Percentiles rank a stretch among this genome's conserved stretches.
These are phyloP conservation scores for Lachnellula hyalina DNA, from an alignment of 2,329 filamentous ascomycete species.

Conservation along the genomic window DNA sequence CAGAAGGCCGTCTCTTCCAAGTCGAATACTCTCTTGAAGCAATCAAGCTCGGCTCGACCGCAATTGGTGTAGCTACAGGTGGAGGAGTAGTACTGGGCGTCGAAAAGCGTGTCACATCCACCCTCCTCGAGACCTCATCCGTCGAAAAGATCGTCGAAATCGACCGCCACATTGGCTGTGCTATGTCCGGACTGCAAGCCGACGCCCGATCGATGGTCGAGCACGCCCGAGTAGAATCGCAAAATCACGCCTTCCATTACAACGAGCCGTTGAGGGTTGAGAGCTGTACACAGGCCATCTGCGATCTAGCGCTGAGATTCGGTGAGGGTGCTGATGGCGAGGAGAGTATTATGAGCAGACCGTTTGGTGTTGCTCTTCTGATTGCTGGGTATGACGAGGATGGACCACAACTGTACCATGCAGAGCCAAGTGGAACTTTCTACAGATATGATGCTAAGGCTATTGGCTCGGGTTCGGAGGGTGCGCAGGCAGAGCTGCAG, in stretches of 20 bases:
- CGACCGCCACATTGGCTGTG: constrained; percentile 96
- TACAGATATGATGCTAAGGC: constrained; percentile 99
- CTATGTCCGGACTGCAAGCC: constrained; percentile 96
- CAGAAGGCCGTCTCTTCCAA: constrained; percentile 98
- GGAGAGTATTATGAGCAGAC: constrained; percentile 97
- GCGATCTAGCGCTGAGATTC: constrained; percentile 91
- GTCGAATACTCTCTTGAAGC: constrained; percentile 99
- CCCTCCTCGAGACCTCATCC: constrained; percentile 92
- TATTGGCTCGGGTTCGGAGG: constrained; percentile 94
- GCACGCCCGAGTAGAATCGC: constrained; percentile 94
- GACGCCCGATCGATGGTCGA: constrained; percentile 97
- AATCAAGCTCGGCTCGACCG: constrained; percentile 98
- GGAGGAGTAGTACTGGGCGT: constrained; percentile 95
- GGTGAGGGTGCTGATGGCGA: constrained; percentile 96
- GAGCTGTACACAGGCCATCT: constrained; percentile 98
- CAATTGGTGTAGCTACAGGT: constrained; percentile 93
- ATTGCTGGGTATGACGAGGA: constrained; percentile 98
- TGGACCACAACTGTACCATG: constrained; percentile 94
- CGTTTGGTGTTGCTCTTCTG: constrained; percentile 92
- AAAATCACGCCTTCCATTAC: constrained; percentile 98
- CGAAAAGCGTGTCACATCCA: constrained; percentile 97
- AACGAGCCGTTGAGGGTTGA: constrained; percentile 92
- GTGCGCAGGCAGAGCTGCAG: constrained; percentile 94
- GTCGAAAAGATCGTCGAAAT: constrained; percentile 99
- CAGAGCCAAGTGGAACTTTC: constrained; percentile 95